Base-by-base conservation (phyloP, 2,329 filamentous ascomycete species). In the Penicillium sp. region DNA sequence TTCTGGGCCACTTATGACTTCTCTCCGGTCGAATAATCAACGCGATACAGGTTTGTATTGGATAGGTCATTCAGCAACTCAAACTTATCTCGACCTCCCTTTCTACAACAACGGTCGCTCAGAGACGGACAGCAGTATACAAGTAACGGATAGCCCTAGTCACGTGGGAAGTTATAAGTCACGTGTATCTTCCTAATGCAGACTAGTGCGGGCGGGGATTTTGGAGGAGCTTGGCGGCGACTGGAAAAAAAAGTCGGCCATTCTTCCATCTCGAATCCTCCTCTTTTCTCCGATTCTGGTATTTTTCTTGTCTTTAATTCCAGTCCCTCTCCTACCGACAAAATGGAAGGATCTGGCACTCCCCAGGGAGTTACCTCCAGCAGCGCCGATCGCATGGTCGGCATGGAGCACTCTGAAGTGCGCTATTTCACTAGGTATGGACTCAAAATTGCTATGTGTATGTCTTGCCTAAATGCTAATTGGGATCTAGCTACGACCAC, bases 391-490 rank as follows among this genome's bases (percentile, higher is more conserved):
- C 70, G 74, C 55, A 76, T 78, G 75, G 74, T 74, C 27, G 76
- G 75, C 65, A 87, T 96, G 83, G 88, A 90, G 72, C 92, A 96
- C 79, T 94, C 92, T 60, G 94, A 99, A 82, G 91, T 95, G 75
- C 94, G 97, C 77, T 99, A 97, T 82, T 97, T 97, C 81, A 97
- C 97, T 80, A 96, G 91, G 92, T 95, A 78, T 61, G 71, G 51
- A 29, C 7, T 37, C 24, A 3, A 18, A 33, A 24, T 7, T 6
- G 7, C 17, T 43, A n/a, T 8, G 29, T 23, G 5, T 27, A 4
- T 17, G 24, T 20, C 26, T 21, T 26, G 10, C 20, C 41, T 23
- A 60, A 5, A 4, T 66, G 51, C 64, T 61, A 15, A 49, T 36
- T 36, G 33, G 29, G 18, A 49, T 49, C 62, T 73, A 97, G 92